Evolutionary conservation across 208 protist genomes (phyloP).

Genomic region (Acanthamoeba castellanii): DNA sequence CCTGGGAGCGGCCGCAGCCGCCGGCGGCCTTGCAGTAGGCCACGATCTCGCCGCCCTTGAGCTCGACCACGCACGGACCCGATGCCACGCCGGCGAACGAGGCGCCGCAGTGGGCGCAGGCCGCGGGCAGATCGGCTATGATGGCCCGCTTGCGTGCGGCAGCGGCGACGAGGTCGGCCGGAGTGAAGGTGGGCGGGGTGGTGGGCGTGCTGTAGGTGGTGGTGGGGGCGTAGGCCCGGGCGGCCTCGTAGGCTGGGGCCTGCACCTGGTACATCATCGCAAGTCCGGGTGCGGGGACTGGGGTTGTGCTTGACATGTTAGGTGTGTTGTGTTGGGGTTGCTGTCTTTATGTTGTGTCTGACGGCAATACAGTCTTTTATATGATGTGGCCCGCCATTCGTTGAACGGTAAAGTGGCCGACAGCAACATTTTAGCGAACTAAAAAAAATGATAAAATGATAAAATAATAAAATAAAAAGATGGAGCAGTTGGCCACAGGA

Average conservation of each 20-base stretch:
- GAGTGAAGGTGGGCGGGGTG: conserved; percentile 15
- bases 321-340: not conserved
- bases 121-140: not conserved
- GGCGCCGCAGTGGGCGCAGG: conserved; percentile 4
- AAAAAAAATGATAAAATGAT: no score
- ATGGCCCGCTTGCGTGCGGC: not conserved
- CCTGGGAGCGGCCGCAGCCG: conserved; percentile 46
- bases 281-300: not conserved
- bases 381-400: no score
- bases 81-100: not conserved
- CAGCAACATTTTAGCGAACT: no score
- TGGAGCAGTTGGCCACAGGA: no score
- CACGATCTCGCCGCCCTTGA: not conserved
- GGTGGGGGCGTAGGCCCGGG: conserved; percentile 6
- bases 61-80: not conserved
- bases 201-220: conserved; percentile 34
- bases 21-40: conserved; percentile 24
- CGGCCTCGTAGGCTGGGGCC: not conserved
- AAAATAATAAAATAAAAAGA: no score
- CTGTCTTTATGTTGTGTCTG: no score
- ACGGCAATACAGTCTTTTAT: no score
- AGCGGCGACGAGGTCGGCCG: conserved; percentile 6
- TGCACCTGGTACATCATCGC: not conserved
- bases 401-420: no score
- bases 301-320: not conserved